Evolutionary conservation across 768 basidiomycete species (phyloP).

Genomic region (Suillus brevipes): DNA sequence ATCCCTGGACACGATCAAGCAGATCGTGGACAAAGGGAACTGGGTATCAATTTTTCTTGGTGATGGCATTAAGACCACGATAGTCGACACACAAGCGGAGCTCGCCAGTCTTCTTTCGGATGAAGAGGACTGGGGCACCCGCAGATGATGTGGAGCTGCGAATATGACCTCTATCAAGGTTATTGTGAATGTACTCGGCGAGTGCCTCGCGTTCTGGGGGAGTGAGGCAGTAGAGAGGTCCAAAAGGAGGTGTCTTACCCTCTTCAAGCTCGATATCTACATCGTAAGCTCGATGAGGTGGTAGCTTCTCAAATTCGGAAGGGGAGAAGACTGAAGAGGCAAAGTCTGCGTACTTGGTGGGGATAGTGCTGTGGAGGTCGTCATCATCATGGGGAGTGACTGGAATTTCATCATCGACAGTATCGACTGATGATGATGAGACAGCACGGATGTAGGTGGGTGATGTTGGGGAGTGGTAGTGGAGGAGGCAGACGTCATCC

Average conservation of each 20-base stretch:
- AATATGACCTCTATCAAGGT: conserved; percentile 25
- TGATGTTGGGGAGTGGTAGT: conserved; percentile 1
- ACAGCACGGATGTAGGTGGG: too few relatives aligned
- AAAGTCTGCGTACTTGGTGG: neutral
- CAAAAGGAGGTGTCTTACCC: conserved; percentile 25
- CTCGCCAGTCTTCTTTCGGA: conserved; percentile 26
- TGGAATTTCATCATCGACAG: neutral
- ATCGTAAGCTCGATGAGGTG: conserved; percentile 34
- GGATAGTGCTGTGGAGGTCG: too few relatives aligned
- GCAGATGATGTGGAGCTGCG: conserved; percentile 30
- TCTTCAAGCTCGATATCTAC: conserved; percentile 35
- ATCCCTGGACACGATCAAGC: conserved; percentile 28
- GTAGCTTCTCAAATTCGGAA: conserved; percentile 30
- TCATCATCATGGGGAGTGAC: too few relatives aligned
- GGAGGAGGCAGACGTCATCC: too few relatives aligned
- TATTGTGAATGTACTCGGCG: conserved; percentile 34
- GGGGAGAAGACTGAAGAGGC: conserved; percentile 25
- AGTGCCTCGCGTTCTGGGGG: conserved; percentile 34
- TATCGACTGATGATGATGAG: neutral
- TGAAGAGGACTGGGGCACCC: conserved; percentile 36
- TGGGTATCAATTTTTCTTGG: conserved; percentile 35
- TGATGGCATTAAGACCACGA: conserved; percentile 35
- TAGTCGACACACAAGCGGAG: conserved; percentile 36
- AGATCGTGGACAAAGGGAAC: conserved; percentile 36
- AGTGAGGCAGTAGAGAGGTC: conserved; percentile 37